These are phyloP conservation scores for Claviceps spartinae DNA, from an alignment of 2,329 filamentous ascomycete species.

Conservation along the genomic window DNA sequence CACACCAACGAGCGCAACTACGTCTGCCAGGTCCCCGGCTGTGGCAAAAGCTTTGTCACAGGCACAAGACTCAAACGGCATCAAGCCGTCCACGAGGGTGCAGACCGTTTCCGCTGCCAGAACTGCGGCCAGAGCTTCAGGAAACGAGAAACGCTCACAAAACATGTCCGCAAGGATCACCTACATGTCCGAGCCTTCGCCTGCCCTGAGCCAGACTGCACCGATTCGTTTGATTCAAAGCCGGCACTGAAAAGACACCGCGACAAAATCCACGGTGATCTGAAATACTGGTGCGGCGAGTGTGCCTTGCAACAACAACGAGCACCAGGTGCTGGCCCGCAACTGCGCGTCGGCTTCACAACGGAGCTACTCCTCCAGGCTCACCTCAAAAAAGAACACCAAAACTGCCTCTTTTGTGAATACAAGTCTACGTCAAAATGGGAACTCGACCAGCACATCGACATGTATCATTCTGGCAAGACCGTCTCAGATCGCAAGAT, in stretches of 20 bases:
- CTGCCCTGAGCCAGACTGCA: constrained; percentile 51
- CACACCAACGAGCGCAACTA: constrained; percentile 61
- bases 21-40: constrained; percentile 56
- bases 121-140: constrained; percentile 70
- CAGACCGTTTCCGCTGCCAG: constrained; percentile 61
- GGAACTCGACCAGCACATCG: constrained; percentile 63
- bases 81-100: constrained; percentile 57
- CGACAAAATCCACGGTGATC: constrained; percentile 53
- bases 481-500: constrained; percentile 49
- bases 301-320: constrained; percentile 35
- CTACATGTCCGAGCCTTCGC: constrained; percentile 56
- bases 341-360: constrained; percentile 46
- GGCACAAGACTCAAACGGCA: constrained; percentile 67
- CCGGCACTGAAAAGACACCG: constrained; percentile 59
- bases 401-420: constrained; percentile 64
- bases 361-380: constrained; percentile 57
- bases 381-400: constrained; percentile 61
- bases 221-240: constrained; percentile 58
- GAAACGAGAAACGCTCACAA: constrained; percentile 74
- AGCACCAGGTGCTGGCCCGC: constrained; percentile 22
- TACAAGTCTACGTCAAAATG: constrained; percentile 51
- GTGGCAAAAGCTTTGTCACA: constrained; percentile 70
- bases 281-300: constrained; percentile 63
- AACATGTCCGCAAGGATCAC: constrained; percentile 68
- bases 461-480: constrained; percentile 57